These are phyloP conservation scores for Pseudonitzschia pungens DNA, from an alignment of 108 stramenopile genomes.

Conservation along the genomic window DNA sequence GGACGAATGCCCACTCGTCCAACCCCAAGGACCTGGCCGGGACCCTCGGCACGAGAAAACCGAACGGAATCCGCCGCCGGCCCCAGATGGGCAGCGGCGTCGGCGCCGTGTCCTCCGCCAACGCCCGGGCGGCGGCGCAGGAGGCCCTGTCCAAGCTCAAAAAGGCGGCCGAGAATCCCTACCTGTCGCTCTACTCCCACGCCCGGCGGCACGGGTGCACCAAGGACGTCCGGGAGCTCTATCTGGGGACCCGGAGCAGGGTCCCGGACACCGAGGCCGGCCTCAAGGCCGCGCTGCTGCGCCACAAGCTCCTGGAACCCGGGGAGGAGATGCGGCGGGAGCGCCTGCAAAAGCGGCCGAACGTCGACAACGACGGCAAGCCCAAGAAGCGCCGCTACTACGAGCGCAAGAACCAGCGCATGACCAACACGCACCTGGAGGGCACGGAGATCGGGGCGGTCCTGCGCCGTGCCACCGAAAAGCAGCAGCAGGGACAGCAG, in stretches of 20 bases:
- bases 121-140: slow-evolving; percentile 21
- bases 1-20: slow-evolving; percentile 62
- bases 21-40: slow-evolving; percentile 62
- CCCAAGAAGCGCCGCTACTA: slow-evolving; percentile 86
- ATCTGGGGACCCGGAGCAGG: slow-evolving; percentile 51
- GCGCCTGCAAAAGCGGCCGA: slow-evolving; percentile 60
- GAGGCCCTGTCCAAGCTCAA: slow-evolving; percentile 23
- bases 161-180: slow-evolving; percentile 68
- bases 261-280: slow-evolving; percentile 68
- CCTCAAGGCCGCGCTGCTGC: slow-evolving; percentile 50
- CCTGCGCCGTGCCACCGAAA: slow-evolving; percentile 64
- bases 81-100: slow-evolving; percentile 34
- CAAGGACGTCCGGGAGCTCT: slow-evolving; percentile 80
- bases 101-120: neutral
- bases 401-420: slow-evolving; percentile 79
- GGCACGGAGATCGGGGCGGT: slow-evolving; percentile 80
- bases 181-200: slow-evolving; percentile 60
- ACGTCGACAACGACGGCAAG: slow-evolving; percentile 82
- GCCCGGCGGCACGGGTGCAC: slow-evolving; percentile 86
- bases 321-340: slow-evolving; percentile 75
- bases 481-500: slow-evolving; percentile 71
- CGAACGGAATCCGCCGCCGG: slow-evolving; percentile 39
- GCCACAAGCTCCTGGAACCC: slow-evolving; percentile 76
- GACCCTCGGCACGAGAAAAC: slow-evolving; percentile 38
- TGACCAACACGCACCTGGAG: slow-evolving; percentile 86